Evolutionary conservation across 2,329 filamentous ascomycete species (phyloP), one percentile per base, ranked within the genome.

Genomic region (Alternaria triticina): DNA sequence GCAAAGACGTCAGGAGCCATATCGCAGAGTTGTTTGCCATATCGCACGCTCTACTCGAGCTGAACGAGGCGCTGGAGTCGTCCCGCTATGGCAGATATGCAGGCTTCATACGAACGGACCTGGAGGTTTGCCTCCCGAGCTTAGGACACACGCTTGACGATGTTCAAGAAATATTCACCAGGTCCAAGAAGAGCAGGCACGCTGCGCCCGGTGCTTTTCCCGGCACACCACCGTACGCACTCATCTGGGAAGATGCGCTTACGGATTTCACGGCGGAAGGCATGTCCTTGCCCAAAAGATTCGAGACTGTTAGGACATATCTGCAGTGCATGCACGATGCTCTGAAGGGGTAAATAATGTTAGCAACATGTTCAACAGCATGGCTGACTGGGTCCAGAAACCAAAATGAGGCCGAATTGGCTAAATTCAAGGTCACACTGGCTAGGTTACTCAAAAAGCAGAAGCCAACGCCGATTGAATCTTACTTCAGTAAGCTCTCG

Each of bases 21-120:
- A 85, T 89, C 56, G 82, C 84, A 58, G 82, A 86, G 63, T 81
- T 89, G 23, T 87, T 86, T 71, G 81, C 82, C 55, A 84, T 89
- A 72, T 85, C 85, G 59, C 80, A 82, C 51, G 80, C 79, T 9
- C 78, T 89, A 23, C 82, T 83, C 49, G 78, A 78, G 45, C 76
- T 89, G 43, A 81, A 86, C 45, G 79, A 79, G 54, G 75, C 82
- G 27, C 75, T 84, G 28, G 77, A 79, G 13, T 74, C 80, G 60
- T 77, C 79, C 27, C 78, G 74, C 15, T 81, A 82, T 72, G 79
- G 75, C 17, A 72, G 72, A 59, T 70, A 69, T 49, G 67, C 72
- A n/a, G 67, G 64, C 47, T 74, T 75, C 46, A 83, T 86, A 54
- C 69, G 80, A 20, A 72, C 79, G 13, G 86, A 88, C 68, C 69